Evolutionary conservation across 306 rosid genomes (phyloP), one percentile per base, ranked within the genome.

Genomic region (Pyrus pyrifolia): DNA sequence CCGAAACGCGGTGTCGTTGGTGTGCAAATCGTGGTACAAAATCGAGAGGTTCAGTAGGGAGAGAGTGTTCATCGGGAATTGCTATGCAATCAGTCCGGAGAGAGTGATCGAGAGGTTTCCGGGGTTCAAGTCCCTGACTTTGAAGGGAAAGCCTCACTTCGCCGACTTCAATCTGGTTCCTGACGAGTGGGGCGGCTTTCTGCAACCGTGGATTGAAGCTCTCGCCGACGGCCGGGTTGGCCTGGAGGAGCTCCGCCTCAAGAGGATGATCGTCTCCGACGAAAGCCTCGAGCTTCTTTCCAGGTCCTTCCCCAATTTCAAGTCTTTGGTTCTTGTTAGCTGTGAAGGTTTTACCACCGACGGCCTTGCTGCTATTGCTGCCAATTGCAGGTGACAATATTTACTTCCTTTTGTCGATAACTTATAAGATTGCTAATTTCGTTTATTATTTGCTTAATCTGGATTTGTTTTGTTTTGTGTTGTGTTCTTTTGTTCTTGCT

Each of bases 131-230:
- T 84, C 97, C 27, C 74, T 95, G 12, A 90, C 96, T 81, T 76
- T 95, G 79, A 95, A 95, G 67, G 99, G 99, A 13, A 95, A 90
- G 55, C 99, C 99, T 75, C 99, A 90, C 89, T 95, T 95, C 71
- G 97, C 97, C 1, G 98, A 95, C 86, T 95, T 95, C 85, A 92
- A 89, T 87, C 76, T 92, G 92, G 97, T 95, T 25, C 98, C 97
- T 27, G 64, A 81, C 57, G 96, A 79, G 11, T 95, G 99, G 97
- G 97, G 99, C 12, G 97, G 96, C 49, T 88, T 72, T 70, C 80
- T 90, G 65, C 25, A 71, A 63, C 97, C 97, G 18, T 95, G 99
- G 99, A 88, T 95, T 86, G 90, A 90, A 74, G 89, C 89, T 21
- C 76, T 95, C 12, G 96, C 91, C 0, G 83, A 70, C 44, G 68